These are phyloP conservation scores for Alternaria postmessia DNA, from an alignment of 2,329 filamentous ascomycete species.

Conservation along the genomic window DNA sequence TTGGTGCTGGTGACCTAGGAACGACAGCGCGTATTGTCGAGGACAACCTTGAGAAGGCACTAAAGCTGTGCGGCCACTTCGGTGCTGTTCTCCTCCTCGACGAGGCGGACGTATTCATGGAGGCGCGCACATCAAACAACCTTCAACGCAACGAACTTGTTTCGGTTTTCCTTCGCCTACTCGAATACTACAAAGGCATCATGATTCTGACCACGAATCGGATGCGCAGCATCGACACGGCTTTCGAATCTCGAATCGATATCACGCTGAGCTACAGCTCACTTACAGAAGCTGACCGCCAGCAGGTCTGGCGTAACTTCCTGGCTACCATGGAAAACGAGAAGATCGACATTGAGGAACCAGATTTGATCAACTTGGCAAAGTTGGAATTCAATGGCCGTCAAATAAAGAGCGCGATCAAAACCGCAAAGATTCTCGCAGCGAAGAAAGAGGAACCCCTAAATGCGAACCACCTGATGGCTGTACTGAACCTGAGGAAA, in stretches of 20 bases:
- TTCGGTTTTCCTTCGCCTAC: slow-evolving; percentile 42
- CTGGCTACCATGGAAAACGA: slow-evolving; percentile 15
- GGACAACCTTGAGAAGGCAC: slow-evolving; percentile 15
- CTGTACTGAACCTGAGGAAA: slow-evolving; percentile 11
- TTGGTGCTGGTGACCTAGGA: slow-evolving; percentile 20
- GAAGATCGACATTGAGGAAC: slow-evolving; percentile 2
- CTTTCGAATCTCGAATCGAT: slow-evolving; percentile 43
- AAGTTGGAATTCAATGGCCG: slow-evolving; percentile 13
- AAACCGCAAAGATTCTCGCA: slow-evolving; percentile 19
- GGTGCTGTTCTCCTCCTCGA: slow-evolving; percentile 19
- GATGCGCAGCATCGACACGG: slow-evolving; percentile 50
- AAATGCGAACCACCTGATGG: slow-evolving; percentile 13
- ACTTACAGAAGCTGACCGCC: slow-evolving; percentile 53
- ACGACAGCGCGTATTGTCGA: slow-evolving; percentile 23
- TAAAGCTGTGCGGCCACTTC: slow-evolving; percentile 10
- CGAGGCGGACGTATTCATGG: slow-evolving; percentile 62
- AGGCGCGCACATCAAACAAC: slow-evolving; percentile 50
- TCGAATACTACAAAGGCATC: slow-evolving; percentile 56
- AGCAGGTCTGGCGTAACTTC: slow-evolving; percentile 20
- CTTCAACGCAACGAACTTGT: slow-evolving; percentile 35
- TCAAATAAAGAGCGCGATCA: slow-evolving; percentile 17
- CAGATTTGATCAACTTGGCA: slow-evolving; percentile 3
- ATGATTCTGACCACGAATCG: slow-evolving; percentile 57
- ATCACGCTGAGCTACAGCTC: slow-evolving; percentile 11
- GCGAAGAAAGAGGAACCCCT: slow-evolving; percentile 18